Evolutionary conservation across 352 stramenopile genomes (phyloP).

Genomic region (Globisporangium megalacanthum): DNA sequence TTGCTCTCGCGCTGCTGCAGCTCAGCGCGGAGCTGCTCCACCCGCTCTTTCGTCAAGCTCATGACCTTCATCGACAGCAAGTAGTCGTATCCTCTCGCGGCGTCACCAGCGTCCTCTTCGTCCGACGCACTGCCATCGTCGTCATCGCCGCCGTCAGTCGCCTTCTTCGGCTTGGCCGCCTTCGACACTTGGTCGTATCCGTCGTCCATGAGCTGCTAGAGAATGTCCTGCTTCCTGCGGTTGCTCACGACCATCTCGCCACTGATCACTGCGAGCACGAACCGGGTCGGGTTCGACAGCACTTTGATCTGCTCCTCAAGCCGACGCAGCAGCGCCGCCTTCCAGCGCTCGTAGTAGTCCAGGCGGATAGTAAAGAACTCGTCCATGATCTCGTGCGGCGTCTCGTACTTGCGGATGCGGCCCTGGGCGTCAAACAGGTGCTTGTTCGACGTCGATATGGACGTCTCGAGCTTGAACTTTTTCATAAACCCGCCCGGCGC

Average conservation of each 20-base stretch:
- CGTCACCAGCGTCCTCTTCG: conserved; percentile 41
- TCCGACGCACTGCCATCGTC: conserved; percentile 44
- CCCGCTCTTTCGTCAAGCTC: conserved; percentile 92
- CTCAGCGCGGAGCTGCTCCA: conserved; percentile 88
- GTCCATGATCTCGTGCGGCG: conserved; percentile 90
- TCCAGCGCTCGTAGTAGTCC: conserved; percentile 92
- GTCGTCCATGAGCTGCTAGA: conserved; percentile 80
- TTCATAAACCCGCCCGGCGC: conserved; percentile 85
- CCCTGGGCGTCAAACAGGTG: conserved; percentile 91
- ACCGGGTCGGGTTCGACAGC: conserved; percentile 94
- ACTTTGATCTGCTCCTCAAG: conserved; percentile 88
- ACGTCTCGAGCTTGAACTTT: conserved; percentile 94
- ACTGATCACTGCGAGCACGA: conserved; percentile 93
- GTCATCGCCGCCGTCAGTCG: conserved; percentile 10
- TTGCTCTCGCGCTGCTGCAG: conserved; percentile 84
- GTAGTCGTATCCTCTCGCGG: conserved; percentile 90
- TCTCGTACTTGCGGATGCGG: conserved; percentile 93
- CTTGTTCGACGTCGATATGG: conserved; percentile 96
- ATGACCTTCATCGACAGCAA: conserved; percentile 94
- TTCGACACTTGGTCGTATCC: conserved; percentile 84
- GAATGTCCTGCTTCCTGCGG: conserved; percentile 90
- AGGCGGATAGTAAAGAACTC: conserved; percentile 93
- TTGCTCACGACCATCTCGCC: conserved; percentile 92
- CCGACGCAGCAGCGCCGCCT: conserved; percentile 83
- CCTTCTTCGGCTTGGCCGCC: conserved; percentile 46